phyloP scores from a whole-genome alignment of 148 eudicot genomes.

The Vaccinium macrocarpon region DNA sequence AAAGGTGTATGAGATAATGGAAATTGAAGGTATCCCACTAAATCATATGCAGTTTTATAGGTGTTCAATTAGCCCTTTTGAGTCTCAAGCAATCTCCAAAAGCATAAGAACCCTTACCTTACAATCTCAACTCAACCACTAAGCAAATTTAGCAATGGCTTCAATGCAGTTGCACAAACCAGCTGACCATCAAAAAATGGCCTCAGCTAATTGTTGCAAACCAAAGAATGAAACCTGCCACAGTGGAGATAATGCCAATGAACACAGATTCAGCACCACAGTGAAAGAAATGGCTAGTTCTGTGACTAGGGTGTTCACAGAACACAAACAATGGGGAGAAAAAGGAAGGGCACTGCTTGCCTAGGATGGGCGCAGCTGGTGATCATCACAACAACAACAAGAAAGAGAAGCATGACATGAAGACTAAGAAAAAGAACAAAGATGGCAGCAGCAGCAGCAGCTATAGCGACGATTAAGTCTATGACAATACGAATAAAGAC shows the following conservation, averaged over 20 bases:
- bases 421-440: conserved; percentile 20
- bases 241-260: conserved; percentile 9
- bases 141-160: conserved; percentile 25
- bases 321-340: background rate
- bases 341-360: conserved; percentile 32
- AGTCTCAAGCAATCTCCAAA: background rate
- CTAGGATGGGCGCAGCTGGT: conserved; percentile 23
- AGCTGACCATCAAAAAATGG: background rate
- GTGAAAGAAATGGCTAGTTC: conserved; percentile 35
- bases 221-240: conserved; percentile 10
- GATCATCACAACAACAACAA: conserved; percentile 28
- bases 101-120: background rate
- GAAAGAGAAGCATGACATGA: conserved; percentile 29
- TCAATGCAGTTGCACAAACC: conserved; percentile 38
- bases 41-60: conserved; percentile 3
- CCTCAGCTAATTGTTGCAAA: background rate
- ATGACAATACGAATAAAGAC: conserved; percentile 11
- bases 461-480: conserved; percentile 26
- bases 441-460: conserved; percentile 33
- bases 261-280: conserved; percentile 28
- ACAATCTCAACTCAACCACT: background rate
- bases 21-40: background rate
- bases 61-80: background rate
- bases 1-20: background rate
- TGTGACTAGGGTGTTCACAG: conserved; percentile 34